phyloP scores from a whole-genome alignment of 2,329 filamentous ascomycete genomes.

The Echinosphaeria canescens region DNA sequence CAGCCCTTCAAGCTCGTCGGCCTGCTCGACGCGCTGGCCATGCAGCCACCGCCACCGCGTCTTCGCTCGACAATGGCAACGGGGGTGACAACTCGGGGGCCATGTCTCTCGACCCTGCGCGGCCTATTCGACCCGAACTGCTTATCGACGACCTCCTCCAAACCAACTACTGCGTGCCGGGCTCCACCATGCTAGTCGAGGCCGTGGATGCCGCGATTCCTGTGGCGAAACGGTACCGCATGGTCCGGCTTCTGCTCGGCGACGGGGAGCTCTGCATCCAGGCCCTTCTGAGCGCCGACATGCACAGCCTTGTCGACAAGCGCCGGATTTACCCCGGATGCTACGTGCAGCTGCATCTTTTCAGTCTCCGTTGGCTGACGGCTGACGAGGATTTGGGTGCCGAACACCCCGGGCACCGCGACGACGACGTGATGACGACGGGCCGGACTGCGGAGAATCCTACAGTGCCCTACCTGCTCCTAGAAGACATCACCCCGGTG shows the following conservation, averaged over 20 bases:
- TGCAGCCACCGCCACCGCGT: too few relatives aligned
- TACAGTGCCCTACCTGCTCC: slow-evolving; percentile 18
- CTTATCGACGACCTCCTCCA: slow-evolving; percentile 24
- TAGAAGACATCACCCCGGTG: slow-evolving; percentile 20
- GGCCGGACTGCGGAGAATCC: background rate
- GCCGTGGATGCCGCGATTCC: slow-evolving; percentile 4
- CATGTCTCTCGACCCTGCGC: too few relatives aligned
- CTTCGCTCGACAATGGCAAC: too few relatives aligned
- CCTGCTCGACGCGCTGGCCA: too few relatives aligned
- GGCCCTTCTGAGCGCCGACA: slow-evolving; percentile 19
- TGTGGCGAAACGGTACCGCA: slow-evolving; percentile 14
- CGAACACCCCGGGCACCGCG: background rate
- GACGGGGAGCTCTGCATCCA: slow-evolving; percentile 33
- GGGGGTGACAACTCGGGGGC: too few relatives aligned
- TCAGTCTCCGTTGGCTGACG: slow-evolving; percentile 12
- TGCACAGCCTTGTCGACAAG: slow-evolving; percentile 23
- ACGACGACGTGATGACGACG: background rate
- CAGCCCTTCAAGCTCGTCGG: too few relatives aligned
- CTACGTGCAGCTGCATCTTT: slow-evolving; percentile 22
- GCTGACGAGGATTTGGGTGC: slow-evolving; percentile 1
- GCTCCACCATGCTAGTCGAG: slow-evolving; percentile 24
- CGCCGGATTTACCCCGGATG: slow-evolving; percentile 22
- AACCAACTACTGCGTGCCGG: slow-evolving; percentile 21
- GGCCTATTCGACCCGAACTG: slow-evolving; percentile 6
- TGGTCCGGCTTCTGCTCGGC: slow-evolving; percentile 23